Evolutionary conservation across 78 protist species (phyloP), one percentile per base, ranked within the genome.

Genomic region (Thecamonas trahens): DNA sequence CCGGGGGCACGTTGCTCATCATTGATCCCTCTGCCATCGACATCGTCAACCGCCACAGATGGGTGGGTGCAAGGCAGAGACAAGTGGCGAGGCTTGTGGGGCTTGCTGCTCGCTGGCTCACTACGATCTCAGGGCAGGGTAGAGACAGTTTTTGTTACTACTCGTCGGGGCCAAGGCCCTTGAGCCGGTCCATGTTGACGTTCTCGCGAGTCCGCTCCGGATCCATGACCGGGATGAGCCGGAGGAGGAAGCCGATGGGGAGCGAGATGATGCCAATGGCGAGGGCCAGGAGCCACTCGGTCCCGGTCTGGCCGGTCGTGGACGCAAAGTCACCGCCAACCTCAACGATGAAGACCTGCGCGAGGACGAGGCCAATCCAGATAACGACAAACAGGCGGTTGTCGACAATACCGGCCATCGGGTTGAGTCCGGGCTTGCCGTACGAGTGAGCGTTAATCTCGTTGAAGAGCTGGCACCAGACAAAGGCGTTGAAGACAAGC

Each of bases 401-500:
- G 67, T 22, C 9, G 69, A 67, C 61, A 37, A 84, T 40, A 28
- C 53, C 54, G 65, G 39, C 34, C 47, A 76, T 31, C 28, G 72
- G 38, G 31, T 73, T 73, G 52, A 64, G 55, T 73, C 78, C 58
- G 67, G 20, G 9, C 35, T 2, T 61, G 24, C 6, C 24, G 44
- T 34, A 17, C 5, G 37, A 71, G 53, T 95, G 58, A 20, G 78
- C 17, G n/a, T n/a, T n/a, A n/a, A n/a, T n/a, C n/a, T n/a, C n/a
- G n/a, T n/a, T n/a, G n/a, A n/a, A n/a, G n/a, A n/a, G n/a, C n/a
- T n/a, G n/a, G n/a, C n/a, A n/a, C n/a, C n/a, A n/a, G n/a, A 96
- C 97, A n/a, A 96, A 95, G 6, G 90, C 67, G 72, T 94, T 96
- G 92, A 95, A 96, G 31, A 96, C 15, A 18, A 91, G 32, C 1